phyloP scores from a whole-genome alignment of 2,329 filamentous ascomycete genomes.

The Trichoderma koningii region DNA sequence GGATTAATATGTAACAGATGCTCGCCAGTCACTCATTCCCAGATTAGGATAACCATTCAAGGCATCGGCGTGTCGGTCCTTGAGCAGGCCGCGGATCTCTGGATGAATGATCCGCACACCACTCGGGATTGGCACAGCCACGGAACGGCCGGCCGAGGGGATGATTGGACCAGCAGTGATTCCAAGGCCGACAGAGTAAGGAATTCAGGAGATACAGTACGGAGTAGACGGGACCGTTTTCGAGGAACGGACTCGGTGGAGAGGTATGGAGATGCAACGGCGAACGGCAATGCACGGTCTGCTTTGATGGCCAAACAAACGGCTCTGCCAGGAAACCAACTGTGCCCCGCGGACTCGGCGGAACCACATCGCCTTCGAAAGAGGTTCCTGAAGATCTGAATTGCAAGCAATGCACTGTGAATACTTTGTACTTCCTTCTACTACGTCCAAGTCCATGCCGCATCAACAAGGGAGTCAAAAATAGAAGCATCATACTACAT shows the following conservation, averaged over 20 bases:
- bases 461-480: not conserved
- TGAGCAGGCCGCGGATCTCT: not conserved
- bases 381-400: not conserved
- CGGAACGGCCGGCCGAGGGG: not conserved
- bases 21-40: not conserved
- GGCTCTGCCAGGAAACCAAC: not conserved
- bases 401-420: not conserved
- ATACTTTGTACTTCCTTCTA: no score
- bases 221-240: no score
- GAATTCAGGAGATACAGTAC: no score
- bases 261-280: not conserved
- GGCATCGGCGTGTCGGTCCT: not conserved
- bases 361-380: not conserved
- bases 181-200: not conserved
- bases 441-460: not conserved
- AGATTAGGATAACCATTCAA: constrained; percentile 10
- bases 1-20: no score
- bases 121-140: constrained; percentile 10
- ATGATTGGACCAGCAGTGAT: constrained; percentile 15
- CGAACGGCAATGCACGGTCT: not conserved
- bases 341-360: not conserved
- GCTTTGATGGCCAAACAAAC: not conserved
- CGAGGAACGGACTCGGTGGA: not conserved
- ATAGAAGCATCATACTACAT: constrained; percentile 19
- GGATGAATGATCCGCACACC: constrained; percentile 7